phyloP scores from a whole-genome alignment of 495 filamentous ascomycete species.

The Bacidia rubella region DNA sequence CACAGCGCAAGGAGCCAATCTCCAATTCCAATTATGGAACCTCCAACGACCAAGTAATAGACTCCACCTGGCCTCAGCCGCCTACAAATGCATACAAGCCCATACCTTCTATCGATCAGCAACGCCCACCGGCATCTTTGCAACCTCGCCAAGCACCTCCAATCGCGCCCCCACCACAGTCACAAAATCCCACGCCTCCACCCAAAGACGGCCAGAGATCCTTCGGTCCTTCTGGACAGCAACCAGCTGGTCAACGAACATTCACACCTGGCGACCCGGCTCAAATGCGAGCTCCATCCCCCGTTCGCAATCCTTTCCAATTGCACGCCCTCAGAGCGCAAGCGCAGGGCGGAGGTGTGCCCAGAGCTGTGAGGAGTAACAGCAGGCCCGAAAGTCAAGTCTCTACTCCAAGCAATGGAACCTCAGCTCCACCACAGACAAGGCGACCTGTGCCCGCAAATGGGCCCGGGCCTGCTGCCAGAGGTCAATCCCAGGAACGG shows the following conservation, averaged over 20 bases:
- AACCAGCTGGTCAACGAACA: background rate
- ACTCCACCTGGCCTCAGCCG: conserved; percentile 4
- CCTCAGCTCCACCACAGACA: conserved; percentile 1
- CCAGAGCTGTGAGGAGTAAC: conserved; percentile 1
- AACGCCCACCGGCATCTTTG: background rate
- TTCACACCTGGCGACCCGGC: conserved; percentile 3
- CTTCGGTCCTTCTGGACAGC: background rate
- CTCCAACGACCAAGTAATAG: background rate
- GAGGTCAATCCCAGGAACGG: conserved; percentile 7
- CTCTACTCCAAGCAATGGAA: background rate
- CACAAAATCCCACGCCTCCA: conserved; percentile 2
- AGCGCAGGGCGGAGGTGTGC: conserved; percentile 10
- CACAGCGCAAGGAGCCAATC: background rate
- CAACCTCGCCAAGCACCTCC: conserved; percentile 1
- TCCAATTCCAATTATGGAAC: background rate
- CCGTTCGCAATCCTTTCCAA: conserved; percentile 13
- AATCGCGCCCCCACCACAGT: background rate
- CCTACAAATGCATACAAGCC: background rate
- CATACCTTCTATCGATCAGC: background rate
- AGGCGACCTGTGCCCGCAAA: conserved; percentile 11
- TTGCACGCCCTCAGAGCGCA: conserved; percentile 14
- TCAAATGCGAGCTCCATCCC: conserved; percentile 5
- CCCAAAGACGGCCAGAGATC: conserved; percentile 7
- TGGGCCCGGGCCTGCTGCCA: conserved; percentile 9
- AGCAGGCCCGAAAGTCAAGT: conserved; percentile 5